A percentile compares a stretch with the other conserved stretches of the same genome.
Evolutionary conservation across 179 eudicot species (phyloP).

Genomic region (Beta macrorhiza): DNA sequence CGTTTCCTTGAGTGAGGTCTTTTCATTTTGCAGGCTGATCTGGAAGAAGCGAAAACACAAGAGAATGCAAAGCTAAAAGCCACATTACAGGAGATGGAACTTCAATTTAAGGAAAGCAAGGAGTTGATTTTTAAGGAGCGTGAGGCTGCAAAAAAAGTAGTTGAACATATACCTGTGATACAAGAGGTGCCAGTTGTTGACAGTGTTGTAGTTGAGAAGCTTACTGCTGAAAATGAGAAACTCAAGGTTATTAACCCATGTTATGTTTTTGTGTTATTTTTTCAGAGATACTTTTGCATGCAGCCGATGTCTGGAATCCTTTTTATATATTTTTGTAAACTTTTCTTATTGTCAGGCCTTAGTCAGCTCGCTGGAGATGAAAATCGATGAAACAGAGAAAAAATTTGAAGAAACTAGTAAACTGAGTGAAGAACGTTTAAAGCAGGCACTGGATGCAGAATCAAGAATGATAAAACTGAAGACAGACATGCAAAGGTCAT

Average conservation of each 20-base stretch:
- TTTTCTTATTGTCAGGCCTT: constrained; percentile 47
- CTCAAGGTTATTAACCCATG: constrained; percentile 54
- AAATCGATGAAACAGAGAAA: constrained; percentile 82
- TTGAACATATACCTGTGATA: constrained; percentile 63
- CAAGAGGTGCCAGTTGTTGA: constrained; percentile 84
- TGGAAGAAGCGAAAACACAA: constrained; percentile 87
- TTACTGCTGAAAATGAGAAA: constrained; percentile 74
- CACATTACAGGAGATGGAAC: constrained; percentile 69
- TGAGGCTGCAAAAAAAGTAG: constrained; percentile 56
- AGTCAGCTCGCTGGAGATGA: constrained; percentile 75
- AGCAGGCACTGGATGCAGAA: constrained; percentile 89
- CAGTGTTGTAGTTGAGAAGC: constrained; percentile 57
- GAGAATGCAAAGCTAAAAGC: constrained; percentile 75
- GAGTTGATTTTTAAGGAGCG: constrained; percentile 70
- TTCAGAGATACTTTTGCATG: background rate
- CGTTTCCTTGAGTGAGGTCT: constrained; percentile 10
- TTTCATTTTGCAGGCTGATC: constrained; percentile 59
- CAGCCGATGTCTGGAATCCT: background rate
- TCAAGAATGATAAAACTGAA: constrained; percentile 73
- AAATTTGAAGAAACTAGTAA: constrained; percentile 84
- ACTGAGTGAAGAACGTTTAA: constrained; percentile 84
- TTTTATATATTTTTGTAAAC: background rate
- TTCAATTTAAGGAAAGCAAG: constrained; percentile 73
- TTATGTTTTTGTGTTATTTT: background rate
- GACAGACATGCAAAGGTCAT: constrained; percentile 78